phyloP scores from a whole-genome alignment of 768 basidiomycete species.

The Tylopilus subfusipes region DNA sequence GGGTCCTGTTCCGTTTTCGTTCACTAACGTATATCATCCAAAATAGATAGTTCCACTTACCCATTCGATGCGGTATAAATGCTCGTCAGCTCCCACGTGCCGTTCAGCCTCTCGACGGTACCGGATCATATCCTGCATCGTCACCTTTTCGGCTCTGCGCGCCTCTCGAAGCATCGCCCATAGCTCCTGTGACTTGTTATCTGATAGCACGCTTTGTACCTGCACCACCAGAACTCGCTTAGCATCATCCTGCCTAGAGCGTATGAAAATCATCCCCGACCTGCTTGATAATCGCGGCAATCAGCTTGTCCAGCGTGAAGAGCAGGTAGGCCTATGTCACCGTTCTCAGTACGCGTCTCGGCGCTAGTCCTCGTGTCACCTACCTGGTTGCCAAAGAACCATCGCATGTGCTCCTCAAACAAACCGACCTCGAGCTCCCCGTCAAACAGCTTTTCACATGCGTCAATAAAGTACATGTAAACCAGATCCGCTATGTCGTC shows the following conservation, averaged over 20 bases:
- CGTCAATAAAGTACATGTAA: slow-evolving; percentile 84
- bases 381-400: slow-evolving; percentile 89
- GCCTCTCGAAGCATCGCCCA: slow-evolving; percentile 70
- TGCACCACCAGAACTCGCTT: slow-evolving; percentile 29
- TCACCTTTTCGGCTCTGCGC: slow-evolving; percentile 49
- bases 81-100: slow-evolving; percentile 70
- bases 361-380: slow-evolving; percentile 10
- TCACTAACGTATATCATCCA: slow-evolving; percentile 7
- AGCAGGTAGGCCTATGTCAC: slow-evolving; percentile 77
- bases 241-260: neutral
- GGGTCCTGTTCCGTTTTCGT: slow-evolving; percentile 43
- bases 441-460: slow-evolving; percentile 92
- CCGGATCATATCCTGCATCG: slow-evolving; percentile 64
- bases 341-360: slow-evolving; percentile 6
- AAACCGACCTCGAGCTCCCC: slow-evolving; percentile 87
- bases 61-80: slow-evolving; percentile 79
- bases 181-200: slow-evolving; percentile 84
- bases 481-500: slow-evolving; percentile 59
- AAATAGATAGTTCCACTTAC: slow-evolving; percentile 38
- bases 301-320: slow-evolving; percentile 92
- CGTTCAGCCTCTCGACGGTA: slow-evolving; percentile 80
- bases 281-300: slow-evolving; percentile 89
- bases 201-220: slow-evolving; percentile 84
- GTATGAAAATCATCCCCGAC: slow-evolving; percentile 36
- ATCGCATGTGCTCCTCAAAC: slow-evolving; percentile 94